A percentile compares a stretch with the other conserved stretches of the same genome.
Evolutionary conservation across 768 basidiomycete species (phyloP).

Genomic region (Kwoniella sp.): DNA sequence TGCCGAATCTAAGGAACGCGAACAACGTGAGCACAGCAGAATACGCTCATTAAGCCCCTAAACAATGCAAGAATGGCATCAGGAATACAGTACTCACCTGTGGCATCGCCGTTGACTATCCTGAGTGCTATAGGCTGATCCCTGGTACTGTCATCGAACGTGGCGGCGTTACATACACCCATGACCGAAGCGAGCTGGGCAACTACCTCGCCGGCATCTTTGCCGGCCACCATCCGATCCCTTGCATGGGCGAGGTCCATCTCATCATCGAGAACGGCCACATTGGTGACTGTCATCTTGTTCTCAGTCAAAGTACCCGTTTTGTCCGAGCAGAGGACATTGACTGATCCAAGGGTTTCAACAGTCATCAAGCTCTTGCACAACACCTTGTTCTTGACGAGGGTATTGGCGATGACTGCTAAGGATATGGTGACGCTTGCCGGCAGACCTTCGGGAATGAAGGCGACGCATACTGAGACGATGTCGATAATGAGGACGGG

Average conservation of each 20-base stretch:
- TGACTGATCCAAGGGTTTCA: conserved; percentile 68
- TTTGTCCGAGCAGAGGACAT: conserved; percentile 65
- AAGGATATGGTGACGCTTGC: conserved; percentile 47
- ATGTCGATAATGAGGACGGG: conserved; percentile 63
- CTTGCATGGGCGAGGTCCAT: conserved; percentile 31
- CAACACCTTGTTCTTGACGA: conserved; percentile 63
- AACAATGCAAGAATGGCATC: no score
- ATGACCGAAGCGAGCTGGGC: conserved; percentile 57
- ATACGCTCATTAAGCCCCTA: no score
- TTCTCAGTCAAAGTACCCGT: conserved; percentile 62
- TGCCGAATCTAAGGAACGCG: conserved; percentile 58
- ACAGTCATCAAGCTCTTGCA: conserved; percentile 67
- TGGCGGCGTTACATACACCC: conserved; percentile 62
- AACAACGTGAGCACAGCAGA: neutral
- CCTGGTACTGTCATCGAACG: conserved; percentile 57
- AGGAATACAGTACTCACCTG: conserved; percentile 47
- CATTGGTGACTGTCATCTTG: conserved; percentile 63
- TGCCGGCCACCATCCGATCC: conserved; percentile 35
- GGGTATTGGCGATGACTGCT: conserved; percentile 57
- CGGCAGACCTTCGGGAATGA: conserved; percentile 61
- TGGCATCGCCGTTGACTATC: conserved; percentile 63
- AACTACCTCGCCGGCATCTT: conserved; percentile 7
- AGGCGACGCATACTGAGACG: conserved; percentile 62
- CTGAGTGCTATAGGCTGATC: conserved; percentile 44
- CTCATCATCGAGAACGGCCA: conserved; percentile 56